phyloP scores from a whole-genome alignment of 2,329 filamentous ascomycete species.

The Fusarium nodosum region DNA sequence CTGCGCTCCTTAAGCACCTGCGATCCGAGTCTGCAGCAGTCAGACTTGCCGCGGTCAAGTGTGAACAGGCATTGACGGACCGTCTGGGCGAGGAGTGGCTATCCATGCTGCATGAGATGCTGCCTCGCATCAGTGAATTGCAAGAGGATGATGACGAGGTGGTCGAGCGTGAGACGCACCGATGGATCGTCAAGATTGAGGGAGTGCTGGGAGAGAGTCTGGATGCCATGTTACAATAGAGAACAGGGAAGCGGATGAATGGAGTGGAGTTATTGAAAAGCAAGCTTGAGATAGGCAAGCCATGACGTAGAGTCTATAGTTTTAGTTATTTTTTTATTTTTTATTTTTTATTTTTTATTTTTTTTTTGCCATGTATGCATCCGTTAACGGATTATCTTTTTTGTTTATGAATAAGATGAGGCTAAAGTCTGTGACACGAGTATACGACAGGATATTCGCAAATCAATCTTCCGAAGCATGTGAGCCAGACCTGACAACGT shows the following conservation, averaged over 20 bases:
- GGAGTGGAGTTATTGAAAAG: constrained; percentile 31
- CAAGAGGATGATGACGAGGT: constrained; percentile 96
- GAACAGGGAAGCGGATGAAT: constrained; percentile 49
- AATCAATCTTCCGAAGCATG: constrained; percentile 6
- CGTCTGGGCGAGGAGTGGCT: constrained; percentile 94
- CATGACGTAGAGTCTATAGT: constrained; percentile 32
- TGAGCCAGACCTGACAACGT: constrained; percentile 21
- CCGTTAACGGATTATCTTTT: constrained; percentile 24
- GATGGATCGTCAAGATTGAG: constrained; percentile 93
- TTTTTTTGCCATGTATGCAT: constrained; percentile 30
- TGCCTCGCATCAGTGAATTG: constrained; percentile 94
- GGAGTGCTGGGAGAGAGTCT: constrained; percentile 89
- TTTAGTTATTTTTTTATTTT: constrained; percentile 3
- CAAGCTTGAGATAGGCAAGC: constrained; percentile 25
- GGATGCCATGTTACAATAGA: constrained; percentile 89
- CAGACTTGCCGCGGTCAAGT: constrained; percentile 84
- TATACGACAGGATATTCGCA: constrained; percentile 1
- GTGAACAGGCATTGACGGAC: constrained; percentile 83
- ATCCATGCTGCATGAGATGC: constrained; percentile 90
- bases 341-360: constrained; percentile 14
- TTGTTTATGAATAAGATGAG: constrained; percentile 1
- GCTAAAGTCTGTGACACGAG: constrained; percentile 5
- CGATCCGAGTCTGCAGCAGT: constrained; percentile 78
- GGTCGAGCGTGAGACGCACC: constrained; percentile 89
- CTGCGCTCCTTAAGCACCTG: constrained; percentile 80